These are phyloP conservation scores for Colletotrichum sp. DNA, from an alignment of 2,329 filamentous ascomycete genomes.

Conservation along the genomic window DNA sequence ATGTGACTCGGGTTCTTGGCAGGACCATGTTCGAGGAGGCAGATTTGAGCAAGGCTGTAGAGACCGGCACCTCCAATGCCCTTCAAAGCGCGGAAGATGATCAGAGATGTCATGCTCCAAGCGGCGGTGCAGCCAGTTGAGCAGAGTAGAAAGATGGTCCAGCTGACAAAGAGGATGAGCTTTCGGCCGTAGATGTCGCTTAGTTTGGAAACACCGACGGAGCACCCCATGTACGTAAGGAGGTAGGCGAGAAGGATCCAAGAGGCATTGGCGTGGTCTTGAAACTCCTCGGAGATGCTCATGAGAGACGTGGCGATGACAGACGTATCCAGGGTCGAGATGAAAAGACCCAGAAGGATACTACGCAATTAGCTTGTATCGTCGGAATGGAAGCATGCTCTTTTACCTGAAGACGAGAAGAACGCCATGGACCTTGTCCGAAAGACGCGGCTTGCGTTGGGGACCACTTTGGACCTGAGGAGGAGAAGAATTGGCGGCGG, in stretches of 20 bases:
- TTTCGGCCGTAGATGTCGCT: slow-evolving; percentile 65
- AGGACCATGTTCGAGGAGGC: slow-evolving; percentile 61
- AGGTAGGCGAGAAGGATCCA: slow-evolving; percentile 64
- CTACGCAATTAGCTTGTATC: slow-evolving; percentile 1
- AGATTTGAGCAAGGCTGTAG: slow-evolving; percentile 64
- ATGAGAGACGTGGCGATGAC: slow-evolving; percentile 64
- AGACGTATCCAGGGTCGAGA: slow-evolving; percentile 62
- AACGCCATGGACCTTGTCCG: slow-evolving; percentile 26
- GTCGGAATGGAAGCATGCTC: background rate
- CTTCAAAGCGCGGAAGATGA: slow-evolving; percentile 63
- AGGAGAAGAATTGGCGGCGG: background rate
- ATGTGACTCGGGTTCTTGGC: slow-evolving; percentile 57
- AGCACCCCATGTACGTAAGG: slow-evolving; percentile 63
- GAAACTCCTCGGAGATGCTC: slow-evolving; percentile 58
- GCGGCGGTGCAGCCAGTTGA: slow-evolving; percentile 59
- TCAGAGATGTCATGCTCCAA: slow-evolving; percentile 55
- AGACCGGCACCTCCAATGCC: slow-evolving; percentile 66
- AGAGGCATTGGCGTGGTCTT: slow-evolving; percentile 55
- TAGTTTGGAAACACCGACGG: slow-evolving; percentile 62
- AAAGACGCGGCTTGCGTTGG: background rate
- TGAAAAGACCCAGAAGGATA: slow-evolving; percentile 54
- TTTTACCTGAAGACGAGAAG: slow-evolving; percentile 41
- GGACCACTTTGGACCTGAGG: background rate
- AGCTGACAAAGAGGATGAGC: slow-evolving; percentile 54
- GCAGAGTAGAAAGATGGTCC: slow-evolving; percentile 60